Conservation (phyloP, 2,329 filamentous ascomycete species). For the Clarireedia hainanense region DNA sequence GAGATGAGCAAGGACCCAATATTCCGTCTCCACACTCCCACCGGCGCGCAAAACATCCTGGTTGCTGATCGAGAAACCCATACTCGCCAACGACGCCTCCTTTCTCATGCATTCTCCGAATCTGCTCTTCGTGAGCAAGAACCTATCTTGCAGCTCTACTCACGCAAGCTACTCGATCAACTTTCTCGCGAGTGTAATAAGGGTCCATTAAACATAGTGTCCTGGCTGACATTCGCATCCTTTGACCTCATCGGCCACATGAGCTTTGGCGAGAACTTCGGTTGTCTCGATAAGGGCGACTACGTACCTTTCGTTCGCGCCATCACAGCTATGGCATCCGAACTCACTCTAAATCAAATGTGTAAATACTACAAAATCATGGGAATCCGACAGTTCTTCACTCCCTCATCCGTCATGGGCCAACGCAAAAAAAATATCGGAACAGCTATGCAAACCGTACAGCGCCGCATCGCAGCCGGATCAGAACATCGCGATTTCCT, state of each 20-base stretch:
- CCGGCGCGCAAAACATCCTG: neutral
- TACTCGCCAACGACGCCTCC: conserved; percentile 19
- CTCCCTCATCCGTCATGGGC: neutral
- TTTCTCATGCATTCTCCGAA: conserved; percentile 27
- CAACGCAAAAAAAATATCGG: neutral
- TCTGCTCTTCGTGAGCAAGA: conserved; percentile 27
- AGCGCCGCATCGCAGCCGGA: neutral
- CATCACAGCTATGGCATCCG: neutral
- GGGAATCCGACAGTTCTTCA: neutral
- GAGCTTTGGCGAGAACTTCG: conserved; percentile 12
- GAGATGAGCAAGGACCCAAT: neutral
- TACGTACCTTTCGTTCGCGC: neutral
- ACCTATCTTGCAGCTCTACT: conserved; percentile 16
- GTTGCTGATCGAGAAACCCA: conserved; percentile 14
- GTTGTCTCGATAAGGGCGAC: neutral
- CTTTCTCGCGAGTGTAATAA: neutral
- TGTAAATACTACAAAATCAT: neutral
- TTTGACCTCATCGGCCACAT: conserved; percentile 16
- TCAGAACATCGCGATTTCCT: neutral
- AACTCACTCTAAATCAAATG: neutral
- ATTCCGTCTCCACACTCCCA: neutral
- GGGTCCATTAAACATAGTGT: conserved; percentile 5
- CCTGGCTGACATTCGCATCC: conserved; percentile 10
- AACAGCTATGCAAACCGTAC: neutral
- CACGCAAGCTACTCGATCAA: neutral